phyloP scores from a whole-genome alignment of 306 rosid genomes.

The Fagus sylvatica region DNA sequence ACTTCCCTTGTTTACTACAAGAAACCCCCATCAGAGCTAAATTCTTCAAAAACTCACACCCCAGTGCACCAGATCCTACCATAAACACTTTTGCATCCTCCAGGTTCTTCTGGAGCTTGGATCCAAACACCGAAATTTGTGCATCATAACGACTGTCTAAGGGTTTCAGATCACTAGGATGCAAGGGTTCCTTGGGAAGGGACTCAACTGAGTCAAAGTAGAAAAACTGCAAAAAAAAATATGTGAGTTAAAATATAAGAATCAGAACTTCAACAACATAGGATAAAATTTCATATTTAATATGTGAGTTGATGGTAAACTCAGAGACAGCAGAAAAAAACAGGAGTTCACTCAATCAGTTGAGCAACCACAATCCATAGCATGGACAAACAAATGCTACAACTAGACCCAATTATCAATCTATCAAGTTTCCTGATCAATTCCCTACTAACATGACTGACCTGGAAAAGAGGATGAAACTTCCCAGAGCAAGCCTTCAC shows the following conservation, averaged over 20 bases:
- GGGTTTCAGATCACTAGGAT: slow-evolving; percentile 72
- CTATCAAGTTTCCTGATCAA: background rate
- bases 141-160: slow-evolving; percentile 90
- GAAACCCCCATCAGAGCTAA: slow-evolving; percentile 98
- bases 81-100: slow-evolving; percentile 80
- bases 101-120: slow-evolving; percentile 83
- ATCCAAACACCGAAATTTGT: slow-evolving; percentile 96
- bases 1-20: slow-evolving; percentile 71
- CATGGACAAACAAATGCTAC: background rate
- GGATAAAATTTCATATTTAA: background rate
- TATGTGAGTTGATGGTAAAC: background rate
- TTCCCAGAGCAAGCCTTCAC: slow-evolving; percentile 96
- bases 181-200: slow-evolving; percentile 80
- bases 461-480: slow-evolving; percentile 95
- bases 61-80: slow-evolving; percentile 97
- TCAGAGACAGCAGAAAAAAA: background rate
- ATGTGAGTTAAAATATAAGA: background rate
- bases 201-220: slow-evolving; percentile 95
- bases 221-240: slow-evolving; percentile 57
- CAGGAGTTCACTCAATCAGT: background rate
- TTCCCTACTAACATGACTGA: slow-evolving; percentile 1
- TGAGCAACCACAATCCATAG: background rate
- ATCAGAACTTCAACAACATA: slow-evolving; percentile 1
- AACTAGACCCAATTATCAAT: background rate
- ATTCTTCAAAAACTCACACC: slow-evolving; percentile 90